These are phyloP conservation scores for Pyrus bretschneideri DNA, from an alignment of 306 rosid genomes.

Conservation along the genomic window DNA sequence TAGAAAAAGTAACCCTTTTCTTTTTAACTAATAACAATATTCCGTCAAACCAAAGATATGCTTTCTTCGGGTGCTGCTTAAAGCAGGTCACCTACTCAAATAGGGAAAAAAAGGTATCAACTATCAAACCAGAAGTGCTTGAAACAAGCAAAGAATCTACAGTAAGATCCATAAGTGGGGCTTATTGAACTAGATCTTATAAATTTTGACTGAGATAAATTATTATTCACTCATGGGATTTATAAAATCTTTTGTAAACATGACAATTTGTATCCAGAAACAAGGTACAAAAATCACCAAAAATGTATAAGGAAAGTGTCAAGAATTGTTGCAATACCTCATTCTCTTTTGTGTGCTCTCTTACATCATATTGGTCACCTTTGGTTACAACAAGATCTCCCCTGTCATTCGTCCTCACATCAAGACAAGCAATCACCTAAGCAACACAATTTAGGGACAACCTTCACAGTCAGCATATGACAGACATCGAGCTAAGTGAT, in stretches of 20 bases:
- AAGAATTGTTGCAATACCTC: slow-evolving; percentile 51
- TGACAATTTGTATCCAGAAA: neutral
- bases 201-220: neutral
- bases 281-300: neutral
- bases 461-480: neutral
- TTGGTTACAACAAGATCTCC: slow-evolving; percentile 99
- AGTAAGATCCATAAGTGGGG: neutral
- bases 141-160: neutral
- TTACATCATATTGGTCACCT: slow-evolving; percentile 96
- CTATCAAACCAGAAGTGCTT: neutral
- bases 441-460: slow-evolving; percentile 1
- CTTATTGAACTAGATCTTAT: neutral
- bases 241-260: neutral
- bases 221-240: neutral
- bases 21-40: neutral
- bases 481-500: neutral
- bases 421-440: slow-evolving; percentile 97
- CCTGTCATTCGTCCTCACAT: slow-evolving; percentile 85
- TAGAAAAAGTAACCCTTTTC: neutral
- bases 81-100: neutral
- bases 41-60: neutral
- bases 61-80: neutral
- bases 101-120: neutral
- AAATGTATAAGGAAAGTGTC: neutral
- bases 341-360: slow-evolving; percentile 79